Evolutionary conservation across 2,329 filamentous ascomycete genomes (phyloP), one percentile per base, ranked within the genome.

Genomic region (Ophiostoma quercus): DNA sequence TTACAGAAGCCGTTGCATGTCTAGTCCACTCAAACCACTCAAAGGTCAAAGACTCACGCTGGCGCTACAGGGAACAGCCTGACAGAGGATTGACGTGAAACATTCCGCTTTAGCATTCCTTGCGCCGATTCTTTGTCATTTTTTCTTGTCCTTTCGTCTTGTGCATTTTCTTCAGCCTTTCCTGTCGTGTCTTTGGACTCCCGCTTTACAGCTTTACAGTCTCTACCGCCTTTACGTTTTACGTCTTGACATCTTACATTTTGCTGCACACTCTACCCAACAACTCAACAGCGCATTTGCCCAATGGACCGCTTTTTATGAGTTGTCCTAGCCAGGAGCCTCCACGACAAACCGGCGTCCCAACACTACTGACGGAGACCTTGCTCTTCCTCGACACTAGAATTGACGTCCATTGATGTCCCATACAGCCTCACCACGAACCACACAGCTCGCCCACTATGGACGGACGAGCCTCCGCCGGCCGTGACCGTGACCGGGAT

Each of bases 381-480:
- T 22, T 22, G 11, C 1, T 34, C 16, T 62, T 22, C 6, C 19
- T 16, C 39, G n/a, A n/a, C 37, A n/a, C 12, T 41, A 14, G 39
- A 41, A 41, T 47, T 47, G 43, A 8, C 43, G 43, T 47, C 43
- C 43, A 37, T 41, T 69, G 54, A 70, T 47, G 19, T 25, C 14
- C 22, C 47, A 9, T 37, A 22, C n/a, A 34, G 22, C 34, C n/a
- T 25, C 11, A 34, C 25, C 19, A 19, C 25, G 25, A 54, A 22
- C 6, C 43, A 32, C 11, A 51, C 25, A 51, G 71, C 34, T 74
- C 72, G 69, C 71, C 68, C 69, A 73, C 71, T 57, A 77, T 76
- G 76, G 75, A 75, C 32, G 74, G 72, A 71, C 74, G 76, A 73
- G 69, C 73, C 71, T 72, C 75, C 74, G 70, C 75, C 43, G 69